phyloP scores from a whole-genome alignment of 2,329 filamentous ascomycete species.

The Teratosphaeria zuluensis region DNA sequence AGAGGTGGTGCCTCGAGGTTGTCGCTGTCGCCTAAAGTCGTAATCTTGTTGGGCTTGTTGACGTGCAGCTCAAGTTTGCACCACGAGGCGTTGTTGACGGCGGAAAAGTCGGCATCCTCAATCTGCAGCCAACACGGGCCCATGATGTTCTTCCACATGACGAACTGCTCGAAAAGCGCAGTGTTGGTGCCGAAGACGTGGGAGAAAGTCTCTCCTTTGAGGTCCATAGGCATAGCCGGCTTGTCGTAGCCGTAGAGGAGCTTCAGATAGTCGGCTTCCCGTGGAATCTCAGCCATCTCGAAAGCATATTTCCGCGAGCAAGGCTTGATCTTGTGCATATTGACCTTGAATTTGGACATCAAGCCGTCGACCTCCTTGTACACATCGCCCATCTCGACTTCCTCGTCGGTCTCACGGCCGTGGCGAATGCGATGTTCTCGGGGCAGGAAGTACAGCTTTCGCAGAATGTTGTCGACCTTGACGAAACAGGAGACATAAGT shows the following conservation, averaged over 20 bases:
- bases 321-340: constrained; percentile 86
- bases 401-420: constrained; percentile 62
- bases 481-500: constrained; percentile 84
- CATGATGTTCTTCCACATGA: constrained; percentile 98
- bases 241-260: constrained; percentile 93
- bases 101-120: constrained; percentile 69
- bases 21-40: constrained; percentile 64
- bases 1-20: constrained; percentile 74
- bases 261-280: constrained; percentile 85
- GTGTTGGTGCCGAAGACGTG: constrained; percentile 92
- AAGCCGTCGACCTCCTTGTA: constrained; percentile 80
- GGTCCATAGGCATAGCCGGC: constrained; percentile 58
- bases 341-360: constrained; percentile 79
- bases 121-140: constrained; percentile 96
- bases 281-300: constrained; percentile 76
- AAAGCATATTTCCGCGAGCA: constrained; percentile 91
- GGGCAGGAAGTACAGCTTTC: constrained; percentile 88
- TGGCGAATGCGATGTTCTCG: constrained; percentile 52
- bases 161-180: constrained; percentile 92
- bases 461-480: constrained; percentile 87
- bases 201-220: constrained; percentile 79
- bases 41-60: constrained; percentile 66
- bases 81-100: constrained; percentile 87
- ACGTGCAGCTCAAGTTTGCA: constrained; percentile 90
- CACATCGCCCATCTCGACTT: constrained; percentile 78